Percentiles rank a stretch among this genome's conserved stretches.
phyloP scores from a whole-genome alignment of 164 flowering plant genomes.

The Litsea cubeba region DNA sequence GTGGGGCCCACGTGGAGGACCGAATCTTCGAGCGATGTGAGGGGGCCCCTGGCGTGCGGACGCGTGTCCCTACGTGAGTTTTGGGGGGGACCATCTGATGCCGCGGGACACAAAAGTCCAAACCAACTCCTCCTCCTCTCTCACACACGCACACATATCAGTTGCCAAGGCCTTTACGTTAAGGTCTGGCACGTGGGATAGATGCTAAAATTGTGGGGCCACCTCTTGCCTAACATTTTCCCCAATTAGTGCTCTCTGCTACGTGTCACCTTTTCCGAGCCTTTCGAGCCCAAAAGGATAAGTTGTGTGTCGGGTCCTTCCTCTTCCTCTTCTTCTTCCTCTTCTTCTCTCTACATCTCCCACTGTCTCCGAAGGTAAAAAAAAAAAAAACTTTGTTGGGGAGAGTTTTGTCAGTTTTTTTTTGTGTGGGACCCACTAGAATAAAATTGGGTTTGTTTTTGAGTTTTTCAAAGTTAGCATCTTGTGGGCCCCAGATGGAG shows the following conservation, averaged over 20 bases:
- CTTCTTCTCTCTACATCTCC: no score
- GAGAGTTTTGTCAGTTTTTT: no score
- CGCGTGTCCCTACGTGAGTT: constrained; percentile 10
- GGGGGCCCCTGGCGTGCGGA: neutral
- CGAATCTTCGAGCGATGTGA: constrained; percentile 15
- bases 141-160: neutral
- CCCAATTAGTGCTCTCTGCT: constrained; percentile 16
- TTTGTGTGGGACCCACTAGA: no score
- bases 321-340: no score
- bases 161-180: constrained; percentile 19
- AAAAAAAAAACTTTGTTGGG: no score
- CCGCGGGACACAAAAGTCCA: constrained; percentile 17
- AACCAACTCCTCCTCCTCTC: neutral
- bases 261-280: constrained; percentile 15
- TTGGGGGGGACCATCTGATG: constrained; percentile 3
- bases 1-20: constrained; percentile 17
- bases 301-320: neutral
- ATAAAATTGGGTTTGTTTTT: no score
- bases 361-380: neutral
- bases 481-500: no score
- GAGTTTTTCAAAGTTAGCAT: no score
- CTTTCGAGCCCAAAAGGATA: constrained; percentile 2
- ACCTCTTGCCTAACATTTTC: neutral
- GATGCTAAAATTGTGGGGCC: constrained; percentile 15
- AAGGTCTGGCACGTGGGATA: constrained; percentile 21